These are phyloP conservation scores for Suhomyces faveliae DNA, from an alignment of 805 yeast species.

Conservation along the genomic window DNA sequence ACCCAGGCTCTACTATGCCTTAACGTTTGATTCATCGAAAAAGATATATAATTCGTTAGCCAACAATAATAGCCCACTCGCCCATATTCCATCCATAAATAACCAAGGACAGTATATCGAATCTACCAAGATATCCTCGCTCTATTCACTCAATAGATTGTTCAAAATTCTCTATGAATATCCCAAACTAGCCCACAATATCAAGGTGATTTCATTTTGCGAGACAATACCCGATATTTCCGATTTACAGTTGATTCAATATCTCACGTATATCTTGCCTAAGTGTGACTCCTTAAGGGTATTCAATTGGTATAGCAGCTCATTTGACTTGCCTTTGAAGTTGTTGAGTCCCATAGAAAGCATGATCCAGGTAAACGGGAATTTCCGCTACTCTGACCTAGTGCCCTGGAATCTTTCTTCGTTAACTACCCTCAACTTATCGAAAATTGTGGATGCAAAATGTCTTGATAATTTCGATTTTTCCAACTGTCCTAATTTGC, in stretches of 20 bases:
- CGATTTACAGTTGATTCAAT: constrained; percentile 6
- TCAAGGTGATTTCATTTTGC: constrained; percentile 7
- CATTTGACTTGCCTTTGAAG: constrained; percentile 5
- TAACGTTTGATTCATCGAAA: constrained; percentile 11
- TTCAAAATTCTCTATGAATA: constrained; percentile 7
- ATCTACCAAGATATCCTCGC: constrained; percentile 8
- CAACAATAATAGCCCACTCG: background rate
- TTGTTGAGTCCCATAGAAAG: background rate
- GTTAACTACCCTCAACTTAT: constrained; percentile 3
- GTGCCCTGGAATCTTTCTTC: background rate
- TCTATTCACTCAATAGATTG: constrained; percentile 13
- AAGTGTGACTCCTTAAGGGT: constrained; percentile 7
- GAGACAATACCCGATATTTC: constrained; percentile 12
- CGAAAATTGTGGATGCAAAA: constrained; percentile 3
- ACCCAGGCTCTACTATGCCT: constrained; percentile 9
- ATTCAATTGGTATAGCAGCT: constrained; percentile 8
- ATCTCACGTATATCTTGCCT: constrained; percentile 5
- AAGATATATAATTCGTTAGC: constrained; percentile 6
- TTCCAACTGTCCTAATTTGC: background rate
- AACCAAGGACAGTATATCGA: background rate
- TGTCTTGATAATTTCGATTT: background rate
- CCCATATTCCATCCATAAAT: background rate
- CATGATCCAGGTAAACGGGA: constrained; percentile 6
- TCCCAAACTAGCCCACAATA: constrained; percentile 1
- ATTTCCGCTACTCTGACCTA: background rate